Percentiles rank a stretch among this genome's conserved stretches.
Conservation (phyloP, 768 basidiomycete species). For the Kwoniella newhampshirensis region DNA sequence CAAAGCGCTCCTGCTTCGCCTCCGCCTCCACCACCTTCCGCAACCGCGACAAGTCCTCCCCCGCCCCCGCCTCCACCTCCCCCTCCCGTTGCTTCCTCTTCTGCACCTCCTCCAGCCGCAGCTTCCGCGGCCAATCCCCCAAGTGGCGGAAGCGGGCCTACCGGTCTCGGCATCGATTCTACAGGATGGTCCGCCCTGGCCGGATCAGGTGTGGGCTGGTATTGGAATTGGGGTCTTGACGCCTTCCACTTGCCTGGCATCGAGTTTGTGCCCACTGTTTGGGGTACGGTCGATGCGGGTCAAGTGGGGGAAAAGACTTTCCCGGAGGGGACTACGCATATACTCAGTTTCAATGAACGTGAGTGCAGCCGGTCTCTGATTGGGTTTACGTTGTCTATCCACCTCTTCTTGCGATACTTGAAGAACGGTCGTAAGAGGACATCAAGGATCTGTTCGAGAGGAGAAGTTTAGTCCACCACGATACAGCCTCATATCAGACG, state of each 20-base stretch:
- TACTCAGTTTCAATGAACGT: constrained; percentile 49
- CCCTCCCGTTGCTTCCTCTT: no score
- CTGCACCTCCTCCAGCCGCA: background rate
- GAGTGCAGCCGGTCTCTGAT: no score
- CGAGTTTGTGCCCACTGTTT: constrained; percentile 36
- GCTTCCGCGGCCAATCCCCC: background rate
- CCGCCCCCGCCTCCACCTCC: background rate
- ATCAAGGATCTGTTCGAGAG: no score
- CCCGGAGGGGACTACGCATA: constrained; percentile 20
- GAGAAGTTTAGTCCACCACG: no score
- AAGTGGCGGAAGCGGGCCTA: no score
- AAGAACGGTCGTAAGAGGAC: no score
- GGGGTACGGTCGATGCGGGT: constrained; percentile 11
- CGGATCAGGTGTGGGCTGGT: constrained; percentile 22
- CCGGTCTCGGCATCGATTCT: background rate
- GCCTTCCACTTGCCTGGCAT: constrained; percentile 11
- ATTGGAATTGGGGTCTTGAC: constrained; percentile 27
- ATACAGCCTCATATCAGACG: background rate
- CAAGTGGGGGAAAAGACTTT: constrained; percentile 4
- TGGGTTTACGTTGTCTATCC: background rate
- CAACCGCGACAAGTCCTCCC: background rate
- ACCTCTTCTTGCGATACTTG: no score
- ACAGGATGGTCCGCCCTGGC: background rate
- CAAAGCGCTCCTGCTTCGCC: background rate
- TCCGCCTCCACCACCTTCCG: no score